phyloP scores from a whole-genome alignment of 2,329 filamentous ascomycete species.

The Penicillium verrucosum region DNA sequence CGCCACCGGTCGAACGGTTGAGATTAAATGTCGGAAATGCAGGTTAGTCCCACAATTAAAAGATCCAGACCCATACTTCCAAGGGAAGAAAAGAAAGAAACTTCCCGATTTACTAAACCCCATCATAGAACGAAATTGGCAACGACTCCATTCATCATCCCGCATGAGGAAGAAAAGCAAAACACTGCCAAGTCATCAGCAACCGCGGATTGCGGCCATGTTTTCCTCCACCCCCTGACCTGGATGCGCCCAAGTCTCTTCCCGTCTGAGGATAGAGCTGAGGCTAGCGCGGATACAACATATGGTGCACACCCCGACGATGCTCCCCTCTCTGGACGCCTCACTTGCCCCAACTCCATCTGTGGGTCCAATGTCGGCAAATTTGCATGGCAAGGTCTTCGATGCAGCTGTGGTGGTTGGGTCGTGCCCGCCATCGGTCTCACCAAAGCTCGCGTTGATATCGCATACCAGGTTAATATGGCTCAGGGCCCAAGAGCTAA shows the following conservation, averaged over 20 bases:
- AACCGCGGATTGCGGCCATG: slow-evolving; percentile 65
- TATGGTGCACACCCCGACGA: slow-evolving; percentile 51
- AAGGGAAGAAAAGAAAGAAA: background rate
- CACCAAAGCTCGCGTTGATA: slow-evolving; percentile 77
- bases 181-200: slow-evolving; percentile 21
- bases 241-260: slow-evolving; percentile 89
- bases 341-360: slow-evolving; percentile 74
- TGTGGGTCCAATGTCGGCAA: slow-evolving; percentile 83
- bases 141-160: slow-evolving; percentile 64
- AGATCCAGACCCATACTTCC: background rate
- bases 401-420: slow-evolving; percentile 88
- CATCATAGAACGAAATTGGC: slow-evolving; percentile 55
- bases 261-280: slow-evolving; percentile 22
- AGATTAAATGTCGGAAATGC: slow-evolving; percentile 89
- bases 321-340: slow-evolving; percentile 75
- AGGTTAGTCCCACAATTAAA: slow-evolving; percentile 50
- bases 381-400: slow-evolving; percentile 94
- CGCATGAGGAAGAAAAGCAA: slow-evolving; percentile 51
- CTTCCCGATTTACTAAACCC: slow-evolving; percentile 3
- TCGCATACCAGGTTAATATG: slow-evolving; percentile 46
- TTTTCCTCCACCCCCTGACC: slow-evolving; percentile 85
- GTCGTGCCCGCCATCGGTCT: slow-evolving; percentile 86
- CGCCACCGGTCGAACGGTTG: slow-evolving; percentile 35
- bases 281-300: slow-evolving; percentile 10
- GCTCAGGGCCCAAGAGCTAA: slow-evolving; percentile 19